phyloP scores from a whole-genome alignment of 768 basidiomycete genomes.

The Daedaleopsis nitida region DNA sequence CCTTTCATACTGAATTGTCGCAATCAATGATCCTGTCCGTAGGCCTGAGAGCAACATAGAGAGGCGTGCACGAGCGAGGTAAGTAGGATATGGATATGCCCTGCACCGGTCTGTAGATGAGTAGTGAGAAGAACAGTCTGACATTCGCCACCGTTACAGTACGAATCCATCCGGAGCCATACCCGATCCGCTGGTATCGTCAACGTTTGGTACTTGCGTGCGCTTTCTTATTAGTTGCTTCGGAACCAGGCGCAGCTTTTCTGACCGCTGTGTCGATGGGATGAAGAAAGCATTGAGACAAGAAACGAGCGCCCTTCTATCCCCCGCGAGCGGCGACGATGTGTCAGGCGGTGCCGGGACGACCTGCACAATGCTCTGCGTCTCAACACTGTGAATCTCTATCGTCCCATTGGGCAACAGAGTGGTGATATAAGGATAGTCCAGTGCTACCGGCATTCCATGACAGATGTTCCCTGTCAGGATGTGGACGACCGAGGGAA shows the following conservation, averaged over 20 bases:
- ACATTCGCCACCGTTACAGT: neutral
- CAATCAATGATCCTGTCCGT: too few species aligned
- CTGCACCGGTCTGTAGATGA: too few species aligned
- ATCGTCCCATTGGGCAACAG: constrained; percentile 79
- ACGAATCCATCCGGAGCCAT: constrained; percentile 7
- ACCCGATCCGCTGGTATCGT: neutral
- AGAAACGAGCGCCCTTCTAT: constrained; percentile 31
- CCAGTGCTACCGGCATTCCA: constrained; percentile 53
- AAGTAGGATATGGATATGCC: too few species aligned
- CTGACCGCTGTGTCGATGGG: constrained; percentile 42
- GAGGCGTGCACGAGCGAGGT: too few species aligned
- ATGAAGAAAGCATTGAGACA: constrained; percentile 42
- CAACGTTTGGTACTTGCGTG: neutral
- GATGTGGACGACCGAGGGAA: neutral
- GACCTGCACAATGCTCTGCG: constrained; percentile 71
- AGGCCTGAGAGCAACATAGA: too few species aligned
- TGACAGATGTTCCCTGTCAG: neutral
- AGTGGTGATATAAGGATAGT: constrained; percentile 79
- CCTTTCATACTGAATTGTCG: too few species aligned
- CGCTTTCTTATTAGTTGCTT: constrained; percentile 31
- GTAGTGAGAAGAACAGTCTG: too few species aligned
- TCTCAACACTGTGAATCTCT: constrained; percentile 79
- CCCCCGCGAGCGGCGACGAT: constrained; percentile 26
- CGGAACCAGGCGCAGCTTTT: constrained; percentile 40
- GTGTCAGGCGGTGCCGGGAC: constrained; percentile 48